Evolutionary conservation across 2,329 filamentous ascomycete species (phyloP).

Genomic region (Bipolaris cookei): DNA sequence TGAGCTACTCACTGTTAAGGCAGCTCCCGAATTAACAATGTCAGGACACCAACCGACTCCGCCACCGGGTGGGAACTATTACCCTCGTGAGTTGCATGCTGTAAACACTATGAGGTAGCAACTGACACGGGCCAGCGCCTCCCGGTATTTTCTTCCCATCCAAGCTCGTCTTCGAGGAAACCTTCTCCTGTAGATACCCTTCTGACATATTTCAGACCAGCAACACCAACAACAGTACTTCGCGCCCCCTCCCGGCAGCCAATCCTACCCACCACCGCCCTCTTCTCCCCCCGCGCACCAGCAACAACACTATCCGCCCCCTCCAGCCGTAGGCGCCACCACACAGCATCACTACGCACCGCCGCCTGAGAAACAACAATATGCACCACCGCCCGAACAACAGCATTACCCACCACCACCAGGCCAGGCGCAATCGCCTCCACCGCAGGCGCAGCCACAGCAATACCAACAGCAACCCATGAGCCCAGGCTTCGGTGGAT

Average conservation of each 20-base stretch:
- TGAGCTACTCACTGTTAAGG: background rate
- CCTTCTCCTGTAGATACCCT: background rate
- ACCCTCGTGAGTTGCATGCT: constrained; percentile 37
- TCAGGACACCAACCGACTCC: constrained; percentile 42
- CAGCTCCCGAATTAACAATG: constrained; percentile 23
- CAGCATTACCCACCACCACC: constrained; percentile 40
- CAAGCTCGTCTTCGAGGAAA: background rate
- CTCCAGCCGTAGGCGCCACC: constrained; percentile 26
- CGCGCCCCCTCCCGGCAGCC: constrained; percentile 45
- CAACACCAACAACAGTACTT: constrained; percentile 48
- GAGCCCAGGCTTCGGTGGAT: constrained; percentile 38
- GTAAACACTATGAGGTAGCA: background rate
- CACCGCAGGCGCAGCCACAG: constrained; percentile 30
- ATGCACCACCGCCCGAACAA: constrained; percentile 42
- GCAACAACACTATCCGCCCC: constrained; percentile 44
- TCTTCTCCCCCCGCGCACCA: constrained; percentile 39
- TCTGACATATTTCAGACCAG: constrained; percentile 27
- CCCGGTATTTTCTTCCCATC: constrained; percentile 31
- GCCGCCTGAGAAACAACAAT: constrained; percentile 41
- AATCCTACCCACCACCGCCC: constrained; percentile 47
- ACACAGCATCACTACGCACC: constrained; percentile 38
- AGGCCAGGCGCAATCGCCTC: constrained; percentile 27
- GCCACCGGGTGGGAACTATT: constrained; percentile 47
- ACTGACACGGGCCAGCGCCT: constrained; percentile 38
- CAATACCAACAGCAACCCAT: constrained; percentile 27